Base-by-base conservation (phyloP, 805 yeast species). In the Hanseniaspora vineae region DNA sequence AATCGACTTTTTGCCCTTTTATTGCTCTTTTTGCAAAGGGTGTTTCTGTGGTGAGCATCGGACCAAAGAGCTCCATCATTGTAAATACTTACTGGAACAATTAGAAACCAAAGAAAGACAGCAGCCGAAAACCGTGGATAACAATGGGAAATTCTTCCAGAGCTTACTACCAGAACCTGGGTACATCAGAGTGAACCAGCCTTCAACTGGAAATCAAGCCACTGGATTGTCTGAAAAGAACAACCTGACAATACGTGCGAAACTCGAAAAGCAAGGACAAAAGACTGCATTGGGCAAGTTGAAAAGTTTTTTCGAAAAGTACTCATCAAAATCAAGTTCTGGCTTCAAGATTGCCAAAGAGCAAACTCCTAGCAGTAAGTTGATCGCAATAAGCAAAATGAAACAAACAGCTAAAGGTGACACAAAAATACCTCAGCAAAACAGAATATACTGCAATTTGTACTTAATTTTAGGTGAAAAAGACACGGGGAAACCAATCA, bases 1-100 rank as follows among this genome's bases (percentile, higher is more conserved):
- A 46, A 29, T 61, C 9, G 66, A 62, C 46, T 62, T 62, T 45
- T 48, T 62, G 31, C 66, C 66, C 6, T 62, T 62, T 51, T 62
- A 60, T 46, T 62, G 66, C 47, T 45, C 51, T 6, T 50, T 35
- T 31, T 62, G 66, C 48, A 46, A 57, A 35, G 52, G 55, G 11
- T 61, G 60, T 49, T 61, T 60, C 43, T 62, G 66, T 50, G 44
- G 58, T 4, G 44, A 46, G 9, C 66, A 62, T 49, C 50, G 66
- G 42, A 44, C 51, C 9, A 55, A 53, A 47, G 58, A 58, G 42
- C 50, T 52, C 5, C 66, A 62, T 45, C 59, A 53, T 44, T 62
- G 66, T 49, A 40, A 17, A 15, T 50, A 51, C 47, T 42, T 58
- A 42, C 10, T 50, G 3, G 53, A 52, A 13, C 31, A 31, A 13